Base-by-base conservation (phyloP, 495 filamentous ascomycete species). In the Trichocladium antarcticum region DNA sequence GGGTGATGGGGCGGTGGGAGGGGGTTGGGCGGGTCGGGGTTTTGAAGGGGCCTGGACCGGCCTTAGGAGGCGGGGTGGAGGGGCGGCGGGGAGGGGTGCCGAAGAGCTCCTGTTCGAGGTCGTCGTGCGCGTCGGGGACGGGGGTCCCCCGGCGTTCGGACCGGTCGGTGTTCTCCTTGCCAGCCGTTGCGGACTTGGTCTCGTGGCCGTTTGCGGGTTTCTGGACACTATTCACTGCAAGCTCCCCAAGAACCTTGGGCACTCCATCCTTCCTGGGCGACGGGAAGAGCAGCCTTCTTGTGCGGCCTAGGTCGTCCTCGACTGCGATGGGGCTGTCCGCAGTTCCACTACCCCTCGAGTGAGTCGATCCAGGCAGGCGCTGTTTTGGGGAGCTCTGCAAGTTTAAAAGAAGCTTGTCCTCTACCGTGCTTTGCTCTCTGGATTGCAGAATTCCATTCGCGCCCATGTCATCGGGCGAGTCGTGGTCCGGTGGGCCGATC, bases 211-310 rank as follows among this genome's bases (percentile, higher is more conserved):
- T 61, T 0, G 67, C 49, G n/a, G 54, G 49, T 16, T 62, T 71
- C 27, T 76, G 75, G 34, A 76, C 73, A 41, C 71, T 67, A 58
- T 83, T 85, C 40, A 77, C 60, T 31, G 68, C 57, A 22, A 81
- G 71, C 51, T 80, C 70, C 57, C 75, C 77, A 37, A 82, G 68
- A 52, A 75, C 68, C 58, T 75, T 83, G 56, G 77, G 64, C 45
- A 71, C 66, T 16, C 75, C 72, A 38, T 79, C 78, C 54, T 79
- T 80, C 47, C 75, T 74, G 1, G 75, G 74, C 6, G 75, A 77
- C n/a, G 85, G 82, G 67, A 96, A 96, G 38, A 96, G 73, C 29
- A 88, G 66, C 59, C 90, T 78, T 60, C 86, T 77, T 20, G 83
- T 86, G 37, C 75, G 75, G 54, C 81, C 83, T 16, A 89, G 69